Evolutionary conservation across 192 early-diverging fungal species (phyloP).

Genomic region (Coemansia umbellata): DNA sequence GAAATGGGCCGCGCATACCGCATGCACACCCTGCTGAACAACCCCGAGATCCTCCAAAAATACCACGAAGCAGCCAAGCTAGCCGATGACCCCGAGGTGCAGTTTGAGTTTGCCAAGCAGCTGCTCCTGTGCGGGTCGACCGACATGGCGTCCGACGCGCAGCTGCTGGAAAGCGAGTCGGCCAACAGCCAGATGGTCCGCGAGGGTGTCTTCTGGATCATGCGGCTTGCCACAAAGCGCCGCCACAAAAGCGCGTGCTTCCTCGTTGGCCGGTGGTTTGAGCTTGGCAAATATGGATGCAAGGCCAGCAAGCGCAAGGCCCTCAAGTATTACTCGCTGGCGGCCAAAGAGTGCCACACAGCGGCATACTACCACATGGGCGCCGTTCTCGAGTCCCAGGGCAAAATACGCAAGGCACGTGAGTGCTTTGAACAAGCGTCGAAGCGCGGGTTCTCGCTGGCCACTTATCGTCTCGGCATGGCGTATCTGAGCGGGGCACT

Average conservation of each 20-base stretch:
- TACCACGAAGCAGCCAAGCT: conserved; percentile 71
- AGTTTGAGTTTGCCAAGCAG: conserved; percentile 69
- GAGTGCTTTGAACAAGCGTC: conserved; percentile 44
- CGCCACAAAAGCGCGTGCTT: conserved; percentile 38
- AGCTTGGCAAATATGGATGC: conserved; percentile 49
- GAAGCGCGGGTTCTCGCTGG: conserved; percentile 33
- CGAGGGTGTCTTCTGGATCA: conserved; percentile 51
- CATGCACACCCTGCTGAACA: conserved; percentile 46
- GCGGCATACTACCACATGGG: conserved; percentile 42
- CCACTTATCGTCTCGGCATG: conserved; percentile 46
- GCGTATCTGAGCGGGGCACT: conserved; percentile 43
- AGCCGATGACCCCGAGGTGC: conserved; percentile 64
- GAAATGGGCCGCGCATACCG: conserved; percentile 46
- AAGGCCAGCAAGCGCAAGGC: conserved; percentile 35
- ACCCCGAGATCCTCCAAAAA: conserved; percentile 45
- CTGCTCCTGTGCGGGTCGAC: conserved; percentile 45
- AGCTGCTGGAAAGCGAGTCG: conserved; percentile 11
- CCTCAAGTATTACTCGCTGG: conserved; percentile 24
- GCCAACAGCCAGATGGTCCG: conserved; percentile 39
- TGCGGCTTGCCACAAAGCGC: conserved; percentile 34
- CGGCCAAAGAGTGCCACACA: conserved; percentile 29
- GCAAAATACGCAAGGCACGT: conserved; percentile 29
- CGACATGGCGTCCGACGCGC: conserved; percentile 29
- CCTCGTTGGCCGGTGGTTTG: conserved; percentile 47
- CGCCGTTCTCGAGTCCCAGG: conserved; percentile 21